Evolutionary conservation across 2,329 filamentous ascomycete genomes (phyloP), one percentile per base, ranked within the genome.

Genomic region (Cytospora piceae): DNA sequence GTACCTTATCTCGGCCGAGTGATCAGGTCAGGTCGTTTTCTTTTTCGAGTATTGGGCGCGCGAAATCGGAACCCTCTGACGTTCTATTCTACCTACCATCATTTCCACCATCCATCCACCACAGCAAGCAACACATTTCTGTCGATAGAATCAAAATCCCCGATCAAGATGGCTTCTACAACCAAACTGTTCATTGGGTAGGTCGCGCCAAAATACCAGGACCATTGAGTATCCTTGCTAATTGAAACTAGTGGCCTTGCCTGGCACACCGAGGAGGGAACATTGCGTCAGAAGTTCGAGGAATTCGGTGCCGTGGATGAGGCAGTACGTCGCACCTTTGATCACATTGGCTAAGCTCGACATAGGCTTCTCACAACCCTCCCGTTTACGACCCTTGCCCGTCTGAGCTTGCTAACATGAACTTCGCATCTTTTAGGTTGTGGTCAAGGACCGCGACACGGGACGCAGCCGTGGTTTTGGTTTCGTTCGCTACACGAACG

Each of bases 401-500:
- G 34, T 39, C 39, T 24, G 3, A 11, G 27, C 32, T 61, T 31
- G 27, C 63, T 65, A 53, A 65, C 53, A 20, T 52, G 31, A 46
- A 29, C 7, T 39, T 24, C 42, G 20, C 27, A n/a, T 24, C 32
- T 17, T 17, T 58, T 74, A 98, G 94, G 92, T 97, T 69, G 94
- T 99, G 72, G 94, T 98, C 74, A 98, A 97, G 83, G 94, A 99
- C 79, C 92, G 94, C 74, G 94, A 98, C 77, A 97, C 94, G 74
- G 92, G 93, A 73, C 93, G 94, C 78, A 97, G 94, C 84, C 92
- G 95, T 78, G 95, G 95, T 68, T 99, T 98, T 78, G 95, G 95
- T 57, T 98, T 98, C 78, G 94, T 99, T 70, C 91, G 94, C 73
- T 99, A 94, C 80, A 81, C 87, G 60, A 87, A 88, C 70, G 92